Evolutionary conservation across 1,139 yeast species (phyloP).

Genomic region (Yamadazyma buinensis): DNA sequence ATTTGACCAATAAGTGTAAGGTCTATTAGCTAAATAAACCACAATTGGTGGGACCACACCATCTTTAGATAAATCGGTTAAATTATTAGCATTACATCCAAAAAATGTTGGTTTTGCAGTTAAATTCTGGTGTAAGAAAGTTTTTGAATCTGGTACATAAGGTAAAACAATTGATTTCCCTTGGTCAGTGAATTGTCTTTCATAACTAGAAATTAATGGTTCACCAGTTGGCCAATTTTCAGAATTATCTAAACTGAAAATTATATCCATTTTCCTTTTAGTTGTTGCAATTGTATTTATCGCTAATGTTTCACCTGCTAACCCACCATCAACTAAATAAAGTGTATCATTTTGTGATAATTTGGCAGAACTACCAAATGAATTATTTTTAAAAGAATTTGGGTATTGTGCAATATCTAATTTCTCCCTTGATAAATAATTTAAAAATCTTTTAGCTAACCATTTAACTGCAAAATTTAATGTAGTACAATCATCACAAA

Average conservation of each 20-base stretch:
- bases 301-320: conserved; percentile 37
- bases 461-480: conserved; percentile 47
- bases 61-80: conserved; percentile 32
- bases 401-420: conserved; percentile 46
- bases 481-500: conserved; percentile 39
- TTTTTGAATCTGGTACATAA: conserved; percentile 31
- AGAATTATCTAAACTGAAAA: conserved; percentile 36
- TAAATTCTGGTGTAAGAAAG: conserved; percentile 32
- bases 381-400: conserved; percentile 49
- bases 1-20: conserved; percentile 34
- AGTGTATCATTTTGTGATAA: conserved; percentile 30
- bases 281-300: conserved; percentile 33
- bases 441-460: conserved; percentile 42
- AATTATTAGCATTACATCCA: conserved; percentile 40
- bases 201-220: conserved; percentile 29
- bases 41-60: conserved; percentile 36
- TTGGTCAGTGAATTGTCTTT: conserved; percentile 29
- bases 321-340: conserved; percentile 41
- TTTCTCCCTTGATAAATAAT: conserved; percentile 36
- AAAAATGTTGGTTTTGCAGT: conserved; percentile 43
- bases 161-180: conserved; percentile 29
- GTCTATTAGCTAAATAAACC: conserved; percentile 39
- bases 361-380: conserved; percentile 28
- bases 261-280: conserved; percentile 33
- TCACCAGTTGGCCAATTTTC: conserved; percentile 42